These are phyloP conservation scores for Nothopassalora personata DNA, from an alignment of 2,329 filamentous ascomycete species.

Conservation along the genomic window DNA sequence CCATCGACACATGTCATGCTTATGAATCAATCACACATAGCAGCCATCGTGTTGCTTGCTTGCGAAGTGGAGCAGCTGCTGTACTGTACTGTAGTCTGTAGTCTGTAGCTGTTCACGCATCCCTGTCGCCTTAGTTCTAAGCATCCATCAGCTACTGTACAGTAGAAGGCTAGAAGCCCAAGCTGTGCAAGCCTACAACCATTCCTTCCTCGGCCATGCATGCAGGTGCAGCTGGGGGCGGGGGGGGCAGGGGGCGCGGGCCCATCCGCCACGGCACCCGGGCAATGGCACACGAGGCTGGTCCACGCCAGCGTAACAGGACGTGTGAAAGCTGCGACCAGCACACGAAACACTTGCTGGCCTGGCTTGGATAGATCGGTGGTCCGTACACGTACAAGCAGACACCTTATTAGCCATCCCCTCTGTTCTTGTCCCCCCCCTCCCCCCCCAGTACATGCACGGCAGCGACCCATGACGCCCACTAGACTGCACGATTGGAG, in stretches of 20 bases:
- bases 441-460: no score
- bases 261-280: neutral
- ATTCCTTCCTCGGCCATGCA: no score
- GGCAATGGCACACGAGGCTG: neutral
- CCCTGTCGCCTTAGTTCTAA: neutral
- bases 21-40: neutral
- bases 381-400: neutral
- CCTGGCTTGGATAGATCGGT: neutral
- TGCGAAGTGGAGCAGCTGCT: no score
- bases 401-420: no score
- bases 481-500: neutral
- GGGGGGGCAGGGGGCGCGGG: neutral
- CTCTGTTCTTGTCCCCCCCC: no score
- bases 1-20: neutral
- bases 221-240: neutral
- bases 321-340: neutral
- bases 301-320: neutral
- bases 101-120: neutral
- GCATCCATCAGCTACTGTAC: neutral
- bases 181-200: no score
- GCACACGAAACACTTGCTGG: neutral
- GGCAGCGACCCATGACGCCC: conserved; percentile 3
- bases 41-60: no score
- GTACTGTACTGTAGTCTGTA: no score
- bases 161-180: no score